phyloP scores from a whole-genome alignment of 1,139 yeast genomes.

The Geotrichum armillariae region DNA sequence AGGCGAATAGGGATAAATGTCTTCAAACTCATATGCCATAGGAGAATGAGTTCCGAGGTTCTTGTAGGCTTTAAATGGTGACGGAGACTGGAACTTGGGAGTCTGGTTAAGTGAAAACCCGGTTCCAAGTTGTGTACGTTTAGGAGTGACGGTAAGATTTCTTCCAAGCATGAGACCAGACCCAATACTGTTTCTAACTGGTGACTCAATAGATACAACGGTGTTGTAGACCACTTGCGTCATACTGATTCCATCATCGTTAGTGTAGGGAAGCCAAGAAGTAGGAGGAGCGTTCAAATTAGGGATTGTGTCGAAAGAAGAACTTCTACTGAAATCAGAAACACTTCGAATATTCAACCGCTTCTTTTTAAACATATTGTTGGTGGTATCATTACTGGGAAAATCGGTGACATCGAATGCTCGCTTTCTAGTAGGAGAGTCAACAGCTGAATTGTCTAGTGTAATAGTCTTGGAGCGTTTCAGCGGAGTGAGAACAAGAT shows the following conservation, averaged over 20 bases:
- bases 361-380: constrained; percentile 8
- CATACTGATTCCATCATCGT: constrained; percentile 15
- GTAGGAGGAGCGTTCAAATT: constrained; percentile 19
- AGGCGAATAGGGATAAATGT: constrained; percentile 19
- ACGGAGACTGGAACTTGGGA: constrained; percentile 16
- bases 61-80: constrained; percentile 13
- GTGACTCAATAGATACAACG: constrained; percentile 15
- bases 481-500: constrained; percentile 9
- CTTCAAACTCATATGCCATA: constrained; percentile 17
- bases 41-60: constrained; percentile 12
- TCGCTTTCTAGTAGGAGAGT: constrained; percentile 19
- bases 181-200: constrained; percentile 8
- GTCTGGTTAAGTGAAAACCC: background rate
- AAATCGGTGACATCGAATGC: constrained; percentile 14
- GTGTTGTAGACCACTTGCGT: constrained; percentile 14
- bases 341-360: constrained; percentile 12
- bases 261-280: constrained; percentile 17
- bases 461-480: constrained; percentile 14
- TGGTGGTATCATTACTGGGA: constrained; percentile 9
- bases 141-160: constrained; percentile 17
- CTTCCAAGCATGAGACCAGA: constrained; percentile 18
- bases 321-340: constrained; percentile 1
- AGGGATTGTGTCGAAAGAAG: constrained; percentile 12
- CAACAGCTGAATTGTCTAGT: too few relatives aligned
- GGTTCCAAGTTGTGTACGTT: constrained; percentile 13